phyloP scores from a whole-genome alignment of 805 yeast genomes.

The Yarrowia yakushimensis region DNA sequence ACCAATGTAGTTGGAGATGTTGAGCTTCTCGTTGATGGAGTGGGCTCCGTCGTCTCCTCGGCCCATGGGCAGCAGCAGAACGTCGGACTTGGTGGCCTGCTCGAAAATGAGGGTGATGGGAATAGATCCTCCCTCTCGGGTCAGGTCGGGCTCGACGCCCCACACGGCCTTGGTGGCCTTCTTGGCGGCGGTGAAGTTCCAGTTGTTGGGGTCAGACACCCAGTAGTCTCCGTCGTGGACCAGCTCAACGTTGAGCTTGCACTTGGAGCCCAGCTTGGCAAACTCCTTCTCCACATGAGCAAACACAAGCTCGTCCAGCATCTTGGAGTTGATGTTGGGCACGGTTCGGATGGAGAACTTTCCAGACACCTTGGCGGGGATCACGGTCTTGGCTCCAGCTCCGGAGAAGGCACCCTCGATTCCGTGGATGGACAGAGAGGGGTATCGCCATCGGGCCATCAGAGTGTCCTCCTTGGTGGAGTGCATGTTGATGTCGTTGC shows the following conservation, averaged over 20 bases:
- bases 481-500: conserved; percentile 73
- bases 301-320: conserved; percentile 73
- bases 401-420: conserved; percentile 96
- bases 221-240: conserved; percentile 96
- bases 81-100: conserved; percentile 77
- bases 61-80: conserved; percentile 92
- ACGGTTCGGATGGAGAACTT: conserved; percentile 97
- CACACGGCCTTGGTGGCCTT: conserved; percentile 93
- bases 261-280: conserved; percentile 68
- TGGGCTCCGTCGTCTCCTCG: conserved; percentile 99
- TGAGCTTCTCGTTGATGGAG: conserved; percentile 92
- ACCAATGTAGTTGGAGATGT: conserved; percentile 81
- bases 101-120: conserved; percentile 96
- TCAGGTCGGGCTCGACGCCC: conserved; percentile 92
- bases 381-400: conserved; percentile 96
- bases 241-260: conserved; percentile 65
- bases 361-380: conserved; percentile 91
- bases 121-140: conserved; percentile 98
- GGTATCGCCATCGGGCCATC: conserved; percentile 99
- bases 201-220: conserved; percentile 92
- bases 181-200: conserved; percentile 87
- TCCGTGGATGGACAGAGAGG: conserved; percentile 94
- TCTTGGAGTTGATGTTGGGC: conserved; percentile 81
- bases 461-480: conserved; percentile 72
- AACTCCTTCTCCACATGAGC: conserved; percentile 67